phyloP scores from a whole-genome alignment of 345 rosid species.

The Populus euphratica region DNA sequence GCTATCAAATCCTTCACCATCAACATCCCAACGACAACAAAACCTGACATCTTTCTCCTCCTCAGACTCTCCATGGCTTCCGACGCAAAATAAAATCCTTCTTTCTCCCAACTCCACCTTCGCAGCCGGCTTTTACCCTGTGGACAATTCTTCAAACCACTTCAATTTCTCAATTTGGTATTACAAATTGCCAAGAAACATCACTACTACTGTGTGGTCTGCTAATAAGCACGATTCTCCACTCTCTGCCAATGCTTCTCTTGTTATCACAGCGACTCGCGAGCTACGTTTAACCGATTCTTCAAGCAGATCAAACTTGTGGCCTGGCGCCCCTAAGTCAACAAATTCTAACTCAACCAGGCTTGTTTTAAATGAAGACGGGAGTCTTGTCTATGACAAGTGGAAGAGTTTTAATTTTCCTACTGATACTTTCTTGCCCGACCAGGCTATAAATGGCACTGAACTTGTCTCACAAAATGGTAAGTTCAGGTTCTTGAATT shows the following conservation, averaged over 20 bases:
- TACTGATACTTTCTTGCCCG: constrained; percentile 47
- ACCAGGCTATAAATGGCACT: constrained; percentile 27
- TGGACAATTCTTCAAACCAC: constrained; percentile 14
- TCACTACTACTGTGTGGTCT: constrained; percentile 44
- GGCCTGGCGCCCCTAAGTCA: constrained; percentile 3
- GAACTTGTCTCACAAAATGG: constrained; percentile 31
- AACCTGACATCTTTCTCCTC: constrained; percentile 33
- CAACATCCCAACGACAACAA: constrained; percentile 21
- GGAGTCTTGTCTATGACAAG: constrained; percentile 37
- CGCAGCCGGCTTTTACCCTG: constrained; percentile 48
- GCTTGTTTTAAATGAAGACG: constrained; percentile 31
- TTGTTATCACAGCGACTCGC: constrained; percentile 27
- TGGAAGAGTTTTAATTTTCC: constrained; percentile 46
- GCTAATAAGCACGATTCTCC: constrained; percentile 11
- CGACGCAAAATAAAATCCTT: constrained; percentile 35
- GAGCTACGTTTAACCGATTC: constrained; percentile 30
- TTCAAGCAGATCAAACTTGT: constrained; percentile 24
- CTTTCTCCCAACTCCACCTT: constrained; percentile 45
- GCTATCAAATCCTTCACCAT: constrained; percentile 17
- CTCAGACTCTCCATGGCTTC: constrained; percentile 43
- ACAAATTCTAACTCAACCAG: constrained; percentile 24
- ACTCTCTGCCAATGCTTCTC: constrained; percentile 8
- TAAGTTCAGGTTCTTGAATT: constrained; percentile 36
- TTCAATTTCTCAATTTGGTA: constrained; percentile 55
- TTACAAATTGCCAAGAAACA: constrained; percentile 15